A percentile compares a stretch with the other conserved stretches of the same genome.
Conservation (phyloP, 192 early-diverging fungal genomes). For the Rhizophagus sp. region DNA sequence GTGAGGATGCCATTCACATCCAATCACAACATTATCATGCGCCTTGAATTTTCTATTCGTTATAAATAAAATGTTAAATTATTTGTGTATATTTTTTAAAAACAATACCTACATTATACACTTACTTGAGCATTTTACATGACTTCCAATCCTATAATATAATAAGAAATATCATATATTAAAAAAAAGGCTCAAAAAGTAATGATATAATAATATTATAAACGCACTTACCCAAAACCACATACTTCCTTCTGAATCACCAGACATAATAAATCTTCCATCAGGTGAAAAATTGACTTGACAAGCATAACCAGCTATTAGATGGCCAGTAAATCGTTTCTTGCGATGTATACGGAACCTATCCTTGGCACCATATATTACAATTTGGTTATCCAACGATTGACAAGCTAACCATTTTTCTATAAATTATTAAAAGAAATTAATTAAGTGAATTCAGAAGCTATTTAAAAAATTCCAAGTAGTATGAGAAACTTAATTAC, state of each 20-base stretch:
- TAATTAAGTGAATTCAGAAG: not conserved
- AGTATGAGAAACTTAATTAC: conserved; percentile 52
- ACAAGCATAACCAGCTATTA: conserved; percentile 97
- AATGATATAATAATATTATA: not conserved
- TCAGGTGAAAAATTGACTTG: conserved; percentile 92
- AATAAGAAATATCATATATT: not conserved
- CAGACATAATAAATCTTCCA: conserved; percentile 81
- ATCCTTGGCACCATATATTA: conserved; percentile 85
- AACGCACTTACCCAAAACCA: conserved; percentile 76
- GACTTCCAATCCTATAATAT: conserved; percentile 81
- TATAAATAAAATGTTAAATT: not conserved
- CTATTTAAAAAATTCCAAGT: not conserved
- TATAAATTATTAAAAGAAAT: conserved; percentile 34
- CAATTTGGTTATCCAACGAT: conserved; percentile 95
- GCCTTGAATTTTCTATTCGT: conserved; percentile 75
- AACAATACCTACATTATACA: not conserved
- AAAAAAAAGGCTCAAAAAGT: not conserved
- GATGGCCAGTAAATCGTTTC: conserved; percentile 89
- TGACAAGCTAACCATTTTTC: conserved; percentile 94
- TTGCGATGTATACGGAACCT: conserved; percentile 85
- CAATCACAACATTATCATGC: conserved; percentile 89
- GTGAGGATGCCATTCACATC: conserved; percentile 95
- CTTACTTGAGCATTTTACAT: conserved; percentile 70
- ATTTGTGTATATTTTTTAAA: too few species aligned
- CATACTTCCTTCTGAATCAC: conserved; percentile 90